Base-by-base conservation (phyloP, 2,329 filamentous ascomycete species). In the Metarhizium guizhouense region DNA sequence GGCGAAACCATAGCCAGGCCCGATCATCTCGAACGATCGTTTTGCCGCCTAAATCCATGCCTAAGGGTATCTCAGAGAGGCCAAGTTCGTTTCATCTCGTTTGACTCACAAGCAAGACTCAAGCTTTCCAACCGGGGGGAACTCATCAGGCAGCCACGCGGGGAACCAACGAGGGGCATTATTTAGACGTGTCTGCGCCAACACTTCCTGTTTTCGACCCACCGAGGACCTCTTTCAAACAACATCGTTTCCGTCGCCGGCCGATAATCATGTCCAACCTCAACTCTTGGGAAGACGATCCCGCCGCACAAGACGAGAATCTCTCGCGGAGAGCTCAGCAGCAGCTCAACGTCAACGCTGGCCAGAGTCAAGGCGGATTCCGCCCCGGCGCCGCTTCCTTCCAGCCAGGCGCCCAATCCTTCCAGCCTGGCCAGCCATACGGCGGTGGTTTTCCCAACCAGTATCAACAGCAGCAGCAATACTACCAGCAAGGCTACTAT, bases 251-350 rank as follows among this genome's bases (percentile, higher is more conserved):
- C 25, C 8, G 45, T 11, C 45, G 13, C 25, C 18, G 7, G 29
- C 56, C 53, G 51, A 51, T 40, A 32, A 61, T 57, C 67, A 96
- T 96, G 91, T 87, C 92, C 65, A 85, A 92, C 72, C 88, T 90
- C 67, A 91, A 95, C 72, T 96, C 91, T 60, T 97, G 94, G 89
- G 92, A 97, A 76, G 90, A 95, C 67, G 89, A 92, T 67, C 85
- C 86, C 66, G 79, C 86, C 55, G 85, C 83, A 60, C 86, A 90
- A 77, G 87, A 92, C 65, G 87, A 89, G 65, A 83, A 83, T 70
- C 83, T 95, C 72, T 83, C 88, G 59, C 84, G 85, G 65, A 88
- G 92, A 77, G 76, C 88, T 42, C 83, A 87, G 65, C 83, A 87
- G 70, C 85, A 87, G 70, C 80, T 91, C 71, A 90, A 90, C 71